phyloP scores from a whole-genome alignment of 108 stramenopile genomes.

The Schizochytrium sp. region DNA sequence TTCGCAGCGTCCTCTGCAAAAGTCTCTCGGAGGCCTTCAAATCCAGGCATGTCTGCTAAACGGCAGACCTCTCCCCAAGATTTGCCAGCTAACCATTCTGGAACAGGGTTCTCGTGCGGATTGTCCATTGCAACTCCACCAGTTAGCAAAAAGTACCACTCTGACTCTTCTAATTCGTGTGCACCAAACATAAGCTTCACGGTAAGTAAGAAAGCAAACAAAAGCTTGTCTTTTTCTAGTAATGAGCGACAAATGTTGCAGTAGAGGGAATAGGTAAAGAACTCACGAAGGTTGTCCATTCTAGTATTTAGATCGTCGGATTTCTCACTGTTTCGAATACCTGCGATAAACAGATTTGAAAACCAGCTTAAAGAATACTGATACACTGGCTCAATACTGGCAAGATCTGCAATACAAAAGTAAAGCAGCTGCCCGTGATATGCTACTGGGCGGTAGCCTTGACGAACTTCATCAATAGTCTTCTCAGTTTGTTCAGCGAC shows the following conservation, averaged over 20 bases:
- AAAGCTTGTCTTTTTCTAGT: constrained; percentile 77
- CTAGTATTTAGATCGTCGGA: constrained; percentile 72
- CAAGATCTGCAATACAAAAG: constrained; percentile 75
- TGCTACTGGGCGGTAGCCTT: constrained; percentile 75
- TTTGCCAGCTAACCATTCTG: constrained; percentile 73
- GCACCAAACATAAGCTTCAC: constrained; percentile 72
- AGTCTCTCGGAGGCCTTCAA: constrained; percentile 69
- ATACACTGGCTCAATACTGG: constrained; percentile 78
- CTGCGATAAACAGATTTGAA: constrained; percentile 72
- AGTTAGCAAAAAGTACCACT: constrained; percentile 77
- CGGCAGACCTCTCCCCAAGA: constrained; percentile 78
- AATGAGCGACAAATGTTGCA: constrained; percentile 77
- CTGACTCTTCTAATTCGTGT: constrained; percentile 67
- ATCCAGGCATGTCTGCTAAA: constrained; percentile 67
- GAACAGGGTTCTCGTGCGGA: constrained; percentile 72
- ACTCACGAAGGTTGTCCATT: constrained; percentile 71
- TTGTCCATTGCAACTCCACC: constrained; percentile 77
- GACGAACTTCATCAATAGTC: constrained; percentile 75
- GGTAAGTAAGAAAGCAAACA: constrained; percentile 78
- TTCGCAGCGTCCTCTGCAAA: constrained; percentile 63
- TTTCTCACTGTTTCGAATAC: constrained; percentile 72
- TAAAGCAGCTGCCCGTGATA: constrained; percentile 73
- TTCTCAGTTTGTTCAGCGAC: constrained; percentile 74
- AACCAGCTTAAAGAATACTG: constrained; percentile 79
- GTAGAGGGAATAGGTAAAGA: constrained; percentile 78